Base-by-base conservation (phyloP, 495 filamentous ascomycete genomes). In the Hypoxylon fuscum region DNA sequence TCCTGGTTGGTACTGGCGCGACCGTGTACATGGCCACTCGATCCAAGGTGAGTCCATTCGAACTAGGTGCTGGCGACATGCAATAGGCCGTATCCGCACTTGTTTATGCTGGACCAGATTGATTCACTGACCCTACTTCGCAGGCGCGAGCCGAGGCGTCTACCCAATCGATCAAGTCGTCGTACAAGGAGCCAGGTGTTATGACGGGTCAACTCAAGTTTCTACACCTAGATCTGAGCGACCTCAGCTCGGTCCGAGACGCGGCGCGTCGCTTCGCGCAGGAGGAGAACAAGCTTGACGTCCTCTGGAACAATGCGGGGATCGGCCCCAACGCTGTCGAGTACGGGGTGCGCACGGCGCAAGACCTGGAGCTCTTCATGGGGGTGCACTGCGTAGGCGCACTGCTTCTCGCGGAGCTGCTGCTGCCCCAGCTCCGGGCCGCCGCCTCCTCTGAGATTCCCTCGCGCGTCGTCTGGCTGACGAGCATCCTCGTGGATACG, bases 261-360 rank as follows among this genome's bases (percentile, higher is more conserved):
- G 68, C 79, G 0, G 82, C 76, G 1, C 29, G 72, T 12, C 49
- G 51, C 6, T 81, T 85, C 60, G 62, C 68, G 4, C 42, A 54
- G 0, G 50, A 71, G 29, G 80, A 85, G 66, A 59, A 55, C 2
- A 61, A 75, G 10, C 74, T 87, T 0, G 79, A 87, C 51, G 77
- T 85, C 7, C 71, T 87, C 0, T 84, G 71, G 65, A 84, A 85
- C 59, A 85, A 87, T 57, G 83, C 84, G 0, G 83, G 82, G 5
- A 67, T 83, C 25, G 62, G 62, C 57, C 20, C 50, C 44, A n/a
- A 58, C 62, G 2, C 69, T 3, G 38, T 51, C 2, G 59, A 63
- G 17, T 12, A 48, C 5, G 68, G 69, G 14, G 57, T 49, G 45
- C 38, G 27, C 12, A 74, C 56, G n/a, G 57, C 29, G 6, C 73